These are phyloP conservation scores for Calocybe indica DNA, from an alignment of 768 basidiomycete genomes.

Conservation along the genomic window DNA sequence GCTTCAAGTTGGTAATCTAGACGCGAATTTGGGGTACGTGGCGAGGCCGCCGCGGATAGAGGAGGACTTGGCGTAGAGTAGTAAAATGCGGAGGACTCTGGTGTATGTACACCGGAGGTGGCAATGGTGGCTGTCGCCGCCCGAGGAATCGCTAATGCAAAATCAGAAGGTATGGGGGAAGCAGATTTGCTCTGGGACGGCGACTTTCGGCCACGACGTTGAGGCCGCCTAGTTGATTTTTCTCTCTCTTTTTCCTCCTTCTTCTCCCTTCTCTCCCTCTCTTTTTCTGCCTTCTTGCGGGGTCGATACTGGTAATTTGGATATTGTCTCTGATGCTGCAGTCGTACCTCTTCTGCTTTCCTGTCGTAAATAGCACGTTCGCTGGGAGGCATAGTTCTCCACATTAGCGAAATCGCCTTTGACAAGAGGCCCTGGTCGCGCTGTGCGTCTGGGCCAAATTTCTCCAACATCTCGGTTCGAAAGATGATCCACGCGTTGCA, in stretches of 20 bases:
- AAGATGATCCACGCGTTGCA: slow-evolving; percentile 84
- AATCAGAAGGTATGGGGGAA: too few relatives aligned
- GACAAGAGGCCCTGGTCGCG: slow-evolving; percentile 44
- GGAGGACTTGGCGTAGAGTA: slow-evolving; percentile 46
- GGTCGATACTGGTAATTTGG: slow-evolving; percentile 57
- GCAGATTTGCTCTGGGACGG: background rate
- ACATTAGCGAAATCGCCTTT: slow-evolving; percentile 54
- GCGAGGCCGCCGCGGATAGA: slow-evolving; percentile 44
- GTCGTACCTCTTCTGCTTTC: slow-evolving; percentile 46
- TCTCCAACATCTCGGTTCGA: slow-evolving; percentile 51
- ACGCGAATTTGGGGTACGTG: slow-evolving; percentile 20
- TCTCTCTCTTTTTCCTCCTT: slow-evolving; percentile 31
- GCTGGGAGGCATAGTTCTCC: slow-evolving; percentile 51
- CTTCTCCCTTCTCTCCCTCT: slow-evolving; percentile 30
- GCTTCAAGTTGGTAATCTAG: background rate
- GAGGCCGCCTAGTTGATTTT: slow-evolving; percentile 14
- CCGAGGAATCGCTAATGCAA: too few relatives aligned
- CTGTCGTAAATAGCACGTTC: slow-evolving; percentile 43
- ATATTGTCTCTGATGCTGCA: slow-evolving; percentile 42
- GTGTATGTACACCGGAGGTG: too few relatives aligned
- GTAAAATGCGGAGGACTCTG: slow-evolving; percentile 19
- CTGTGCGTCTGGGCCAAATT: slow-evolving; percentile 29
- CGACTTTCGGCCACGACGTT: slow-evolving; percentile 8
- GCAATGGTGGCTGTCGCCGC: too few relatives aligned
- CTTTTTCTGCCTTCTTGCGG: slow-evolving; percentile 46